These are phyloP conservation scores for Teratosphaeria destructans DNA, from an alignment of 2,329 filamentous ascomycete species.

Conservation along the genomic window DNA sequence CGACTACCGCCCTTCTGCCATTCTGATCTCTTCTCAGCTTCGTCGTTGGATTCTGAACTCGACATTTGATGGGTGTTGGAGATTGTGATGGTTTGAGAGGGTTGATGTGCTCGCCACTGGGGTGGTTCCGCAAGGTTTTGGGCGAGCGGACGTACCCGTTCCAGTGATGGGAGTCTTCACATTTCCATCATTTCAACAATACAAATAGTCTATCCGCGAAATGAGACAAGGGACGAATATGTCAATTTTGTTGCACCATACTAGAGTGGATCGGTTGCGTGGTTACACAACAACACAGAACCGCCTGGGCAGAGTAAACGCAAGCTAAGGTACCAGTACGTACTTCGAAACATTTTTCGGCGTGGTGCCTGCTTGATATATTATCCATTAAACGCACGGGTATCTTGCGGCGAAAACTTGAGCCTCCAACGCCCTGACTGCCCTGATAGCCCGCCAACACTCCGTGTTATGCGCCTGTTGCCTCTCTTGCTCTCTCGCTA, in stretches of 20 bases:
- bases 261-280: not conserved
- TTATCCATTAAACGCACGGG: not conserved
- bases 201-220: no score
- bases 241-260: no score
- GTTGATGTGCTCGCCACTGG: not conserved
- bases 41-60: slow-evolving; percentile 1
- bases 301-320: not conserved
- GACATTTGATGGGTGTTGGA: slow-evolving; percentile 1
- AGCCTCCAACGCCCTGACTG: not conserved
- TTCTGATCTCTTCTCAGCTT: slow-evolving; percentile 15
- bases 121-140: not conserved
- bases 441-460: not conserved
- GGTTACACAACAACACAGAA: not conserved
- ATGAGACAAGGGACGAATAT: no score
- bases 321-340: no score
- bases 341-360: not conserved
- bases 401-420: not conserved
- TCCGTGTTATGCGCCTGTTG: not conserved
- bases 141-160: not conserved
- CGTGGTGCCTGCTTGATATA: not conserved
- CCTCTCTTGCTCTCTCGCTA: not conserved
- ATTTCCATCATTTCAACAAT: not conserved
- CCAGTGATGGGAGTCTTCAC: not conserved
- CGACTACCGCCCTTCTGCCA: slow-evolving; percentile 27
- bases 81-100: not conserved